Percentiles rank a stretch among this genome's conserved stretches.
Conservation (phyloP, 768 basidiomycete species). For the Auricularia sp. region DNA sequence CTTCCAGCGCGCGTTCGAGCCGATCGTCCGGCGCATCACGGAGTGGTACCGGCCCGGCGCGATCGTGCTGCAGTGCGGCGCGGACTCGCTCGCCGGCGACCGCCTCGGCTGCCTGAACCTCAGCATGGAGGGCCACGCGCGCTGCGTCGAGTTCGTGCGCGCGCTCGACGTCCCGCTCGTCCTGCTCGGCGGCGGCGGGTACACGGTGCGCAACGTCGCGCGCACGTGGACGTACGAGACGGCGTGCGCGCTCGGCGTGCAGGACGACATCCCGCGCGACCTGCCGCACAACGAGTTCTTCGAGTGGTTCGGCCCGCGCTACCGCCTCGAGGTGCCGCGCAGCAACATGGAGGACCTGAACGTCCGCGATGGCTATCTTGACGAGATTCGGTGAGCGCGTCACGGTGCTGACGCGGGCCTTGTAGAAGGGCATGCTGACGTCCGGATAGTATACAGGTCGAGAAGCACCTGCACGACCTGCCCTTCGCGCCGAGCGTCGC, state of each 20-base stretch:
- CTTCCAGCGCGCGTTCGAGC: slow-evolving; percentile 82
- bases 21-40: slow-evolving; percentile 73
- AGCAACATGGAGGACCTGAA: slow-evolving; percentile 97
- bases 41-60: slow-evolving; percentile 83
- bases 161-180: slow-evolving; percentile 78
- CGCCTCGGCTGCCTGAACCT: slow-evolving; percentile 95
- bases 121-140: slow-evolving; percentile 89
- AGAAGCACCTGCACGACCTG: slow-evolving; percentile 48
- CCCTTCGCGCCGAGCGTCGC: slow-evolving; percentile 75
- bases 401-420: slow-evolving; percentile 1
- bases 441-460: slow-evolving; percentile 36
- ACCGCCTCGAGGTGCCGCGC: slow-evolving; percentile 78
- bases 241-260: slow-evolving; percentile 82
- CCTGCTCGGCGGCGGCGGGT: slow-evolving; percentile 90
- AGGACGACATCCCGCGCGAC: slow-evolving; percentile 65
- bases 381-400: slow-evolving; percentile 57
- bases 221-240: slow-evolving; percentile 96
- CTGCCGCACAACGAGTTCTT: slow-evolving; percentile 85
- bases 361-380: slow-evolving; percentile 64
- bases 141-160: slow-evolving; percentile 80
- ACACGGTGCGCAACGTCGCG: slow-evolving; percentile 94
- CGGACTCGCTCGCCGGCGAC: slow-evolving; percentile 90
- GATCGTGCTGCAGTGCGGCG: slow-evolving; percentile 89
- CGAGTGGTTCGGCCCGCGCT: slow-evolving; percentile 96
- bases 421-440: slow-evolving; percentile 29